Conservation (phyloP, 176 grass and related monocot genomes). For the Eleusine coracana region DNA sequence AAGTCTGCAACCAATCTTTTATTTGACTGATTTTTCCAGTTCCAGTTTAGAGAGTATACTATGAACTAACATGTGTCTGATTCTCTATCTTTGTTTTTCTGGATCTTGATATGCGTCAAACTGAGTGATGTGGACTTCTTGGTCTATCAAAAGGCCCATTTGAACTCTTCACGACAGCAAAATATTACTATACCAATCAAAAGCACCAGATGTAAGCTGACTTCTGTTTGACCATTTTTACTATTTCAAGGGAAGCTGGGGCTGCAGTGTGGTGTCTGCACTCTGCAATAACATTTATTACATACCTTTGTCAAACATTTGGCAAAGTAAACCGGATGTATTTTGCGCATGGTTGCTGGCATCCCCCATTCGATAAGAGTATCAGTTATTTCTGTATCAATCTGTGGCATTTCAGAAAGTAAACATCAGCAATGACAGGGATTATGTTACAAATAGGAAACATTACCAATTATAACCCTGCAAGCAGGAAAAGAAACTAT, state of each 20-base stretch:
- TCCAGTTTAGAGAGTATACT: not conserved
- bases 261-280: conserved; percentile 2
- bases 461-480: not conserved
- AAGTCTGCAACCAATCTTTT: not conserved
- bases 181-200: not conserved
- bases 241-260: conserved; percentile 3
- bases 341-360: conserved; percentile 73
- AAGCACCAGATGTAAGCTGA: not conserved
- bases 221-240: conserved; percentile 20
- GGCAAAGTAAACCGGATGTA: conserved; percentile 93
- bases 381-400: conserved; percentile 84
- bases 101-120: conserved; percentile 17
- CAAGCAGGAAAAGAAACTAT: conserved; percentile 26
- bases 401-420: conserved; percentile 47
- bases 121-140: not conserved
- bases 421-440: conserved; percentile 27
- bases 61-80: not conserved
- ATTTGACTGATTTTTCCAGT: not conserved
- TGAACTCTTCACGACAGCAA: conserved; percentile 16
- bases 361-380: conserved; percentile 96
- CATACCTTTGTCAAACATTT: conserved; percentile 86
- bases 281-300: not conserved
- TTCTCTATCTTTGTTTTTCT: not conserved
- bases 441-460: conserved; percentile 24
- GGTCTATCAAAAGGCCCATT: not conserved